These are phyloP conservation scores for Yarrowia galli DNA, from an alignment of 1,139 yeast species.

Conservation along the genomic window DNA sequence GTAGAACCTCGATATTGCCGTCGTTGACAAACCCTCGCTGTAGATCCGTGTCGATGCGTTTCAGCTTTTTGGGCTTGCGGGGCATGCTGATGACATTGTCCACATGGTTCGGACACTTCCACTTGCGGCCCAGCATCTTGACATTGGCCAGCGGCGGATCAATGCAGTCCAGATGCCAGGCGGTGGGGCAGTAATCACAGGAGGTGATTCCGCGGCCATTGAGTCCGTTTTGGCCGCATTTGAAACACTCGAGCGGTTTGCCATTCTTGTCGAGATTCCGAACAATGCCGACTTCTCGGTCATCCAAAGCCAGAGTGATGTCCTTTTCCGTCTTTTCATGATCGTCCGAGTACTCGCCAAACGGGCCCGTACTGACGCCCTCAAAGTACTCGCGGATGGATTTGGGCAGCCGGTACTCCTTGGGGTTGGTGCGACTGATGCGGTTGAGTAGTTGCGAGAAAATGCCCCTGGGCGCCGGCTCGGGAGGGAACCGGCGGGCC, in stretches of 20 bases:
- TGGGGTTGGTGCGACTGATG: constrained; percentile 68
- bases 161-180: constrained; percentile 93
- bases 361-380: constrained; percentile 70
- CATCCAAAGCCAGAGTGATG: constrained; percentile 7
- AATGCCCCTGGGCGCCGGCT: constrained; percentile 51
- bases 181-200: constrained; percentile 86
- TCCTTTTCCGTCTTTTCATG: constrained; percentile 61
- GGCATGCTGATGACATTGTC: constrained; percentile 58
- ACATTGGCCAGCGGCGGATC: constrained; percentile 75
- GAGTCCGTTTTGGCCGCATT: constrained; percentile 76
- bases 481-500: constrained; percentile 49
- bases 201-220: constrained; percentile 63
- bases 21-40: constrained; percentile 68
- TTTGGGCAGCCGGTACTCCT: constrained; percentile 74
- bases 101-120: constrained; percentile 94
- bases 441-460: constrained; percentile 72
- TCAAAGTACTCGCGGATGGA: constrained; percentile 74
- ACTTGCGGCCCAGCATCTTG: constrained; percentile 80
- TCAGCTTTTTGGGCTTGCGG: constrained; percentile 63
- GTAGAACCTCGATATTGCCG: constrained; percentile 68
- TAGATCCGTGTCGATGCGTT: constrained; percentile 62
- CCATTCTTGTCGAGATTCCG: constrained; percentile 69
- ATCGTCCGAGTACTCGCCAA: constrained; percentile 75
- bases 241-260: constrained; percentile 71
- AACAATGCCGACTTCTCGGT: constrained; percentile 28